Percentiles rank a stretch among this genome's conserved stretches.
Evolutionary conservation across 768 basidiomycete genomes (phyloP).

Genomic region (Trametes punicea): DNA sequence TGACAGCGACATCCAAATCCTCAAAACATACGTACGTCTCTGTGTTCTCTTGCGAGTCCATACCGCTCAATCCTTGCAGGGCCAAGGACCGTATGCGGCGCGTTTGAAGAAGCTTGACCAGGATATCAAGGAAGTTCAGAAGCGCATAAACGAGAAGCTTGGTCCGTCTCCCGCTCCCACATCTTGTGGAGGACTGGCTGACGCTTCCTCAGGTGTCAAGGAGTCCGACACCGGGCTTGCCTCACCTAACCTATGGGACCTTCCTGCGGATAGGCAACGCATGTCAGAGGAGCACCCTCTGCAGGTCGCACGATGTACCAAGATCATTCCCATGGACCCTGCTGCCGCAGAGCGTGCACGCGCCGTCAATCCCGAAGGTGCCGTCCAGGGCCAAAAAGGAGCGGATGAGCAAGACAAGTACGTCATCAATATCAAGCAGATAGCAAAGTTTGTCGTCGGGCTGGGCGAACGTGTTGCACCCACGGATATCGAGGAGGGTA

Average conservation of each 20-base stretch:
- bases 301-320: slow-evolving; percentile 97
- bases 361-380: slow-evolving; percentile 74
- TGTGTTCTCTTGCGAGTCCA: background rate
- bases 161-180: slow-evolving; percentile 41
- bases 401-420: slow-evolving; percentile 99
- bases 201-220: slow-evolving; percentile 67
- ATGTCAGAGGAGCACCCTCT: slow-evolving; percentile 92
- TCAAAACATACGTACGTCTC: slow-evolving; percentile 88
- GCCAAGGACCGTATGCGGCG: slow-evolving; percentile 95
- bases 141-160: slow-evolving; percentile 96
- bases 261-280: slow-evolving; percentile 86
- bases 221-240: slow-evolving; percentile 98
- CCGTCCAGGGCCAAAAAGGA: slow-evolving; percentile 84
- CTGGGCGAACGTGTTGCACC: slow-evolving; percentile 94
- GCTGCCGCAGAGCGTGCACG: slow-evolving; percentile 74
- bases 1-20: slow-evolving; percentile 97
- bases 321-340: slow-evolving; percentile 86
- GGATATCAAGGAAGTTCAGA: slow-evolving; percentile 95
- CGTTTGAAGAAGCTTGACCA: slow-evolving; percentile 84
- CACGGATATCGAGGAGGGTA: slow-evolving; percentile 99
- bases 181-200: background rate
- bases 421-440: slow-evolving; percentile 99
- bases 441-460: slow-evolving; percentile 98
- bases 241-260: slow-evolving; percentile 96
- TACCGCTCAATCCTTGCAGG: slow-evolving; percentile 44